These are phyloP conservation scores for Globisporangium takayamanum DNA, from an alignment of 352 stramenopile species.

Conservation along the genomic window DNA sequence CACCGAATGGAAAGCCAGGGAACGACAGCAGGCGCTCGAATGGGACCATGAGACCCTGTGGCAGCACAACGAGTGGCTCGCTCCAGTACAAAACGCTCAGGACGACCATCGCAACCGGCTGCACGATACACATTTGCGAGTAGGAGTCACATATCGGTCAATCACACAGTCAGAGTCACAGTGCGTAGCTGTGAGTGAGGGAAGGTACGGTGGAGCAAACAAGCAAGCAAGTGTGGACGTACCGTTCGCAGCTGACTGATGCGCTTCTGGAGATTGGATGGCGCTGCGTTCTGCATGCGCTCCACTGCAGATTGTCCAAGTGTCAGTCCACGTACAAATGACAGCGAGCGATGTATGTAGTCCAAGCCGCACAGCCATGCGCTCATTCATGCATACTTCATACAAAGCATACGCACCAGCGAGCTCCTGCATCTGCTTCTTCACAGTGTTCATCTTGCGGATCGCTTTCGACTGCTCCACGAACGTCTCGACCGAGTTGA, in stretches of 20 bases:
- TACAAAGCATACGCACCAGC: conserved; percentile 29
- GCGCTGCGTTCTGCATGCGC: conserved; percentile 54
- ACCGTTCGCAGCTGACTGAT: conserved; percentile 69
- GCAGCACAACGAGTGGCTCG: conserved; percentile 61
- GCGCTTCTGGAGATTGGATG: conserved; percentile 69
- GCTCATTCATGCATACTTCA: neutral
- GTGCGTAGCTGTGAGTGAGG: too few relatives aligned
- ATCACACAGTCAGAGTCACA: neutral
- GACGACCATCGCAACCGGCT: conserved; percentile 54
- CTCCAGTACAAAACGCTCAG: conserved; percentile 72
- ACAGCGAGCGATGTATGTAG: neutral
- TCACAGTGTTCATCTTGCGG: conserved; percentile 79
- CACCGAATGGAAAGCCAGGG: conserved; percentile 65
- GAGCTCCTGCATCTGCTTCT: conserved; percentile 82
- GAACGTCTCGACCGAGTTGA: conserved; percentile 87
- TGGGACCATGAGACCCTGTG: conserved; percentile 68
- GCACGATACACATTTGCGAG: neutral
- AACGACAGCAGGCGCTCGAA: conserved; percentile 73
- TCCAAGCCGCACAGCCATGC: neutral
- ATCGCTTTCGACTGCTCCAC: conserved; percentile 84
- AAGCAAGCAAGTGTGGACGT: conserved; percentile 4
- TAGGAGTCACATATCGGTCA: conserved; percentile 3
- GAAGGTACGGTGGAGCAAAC: neutral
- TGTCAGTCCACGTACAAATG: neutral
- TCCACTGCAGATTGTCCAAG: conserved; percentile 28